Evolutionary conservation across 1,139 yeast genomes (phyloP), one percentile per base, ranked within the genome.

Genomic region (Hansenula anomala): DNA sequence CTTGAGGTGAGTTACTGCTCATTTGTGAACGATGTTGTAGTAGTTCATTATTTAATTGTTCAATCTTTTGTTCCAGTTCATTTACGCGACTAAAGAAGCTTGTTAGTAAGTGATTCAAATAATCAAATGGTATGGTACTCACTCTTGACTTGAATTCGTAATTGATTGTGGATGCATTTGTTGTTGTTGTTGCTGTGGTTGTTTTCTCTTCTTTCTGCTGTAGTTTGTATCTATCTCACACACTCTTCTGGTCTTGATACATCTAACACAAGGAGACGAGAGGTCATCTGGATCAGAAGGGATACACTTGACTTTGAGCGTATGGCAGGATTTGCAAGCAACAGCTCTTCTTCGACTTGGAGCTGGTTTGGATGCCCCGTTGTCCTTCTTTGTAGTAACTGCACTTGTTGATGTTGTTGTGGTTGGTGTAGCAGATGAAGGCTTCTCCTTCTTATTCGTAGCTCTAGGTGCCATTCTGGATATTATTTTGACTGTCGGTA

Each of bases 251-350:
- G 84, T 70, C 55, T 79, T 85, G 26, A 74, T 48, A 57, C 97
- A 89, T 36, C 96, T 69, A 9, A 73, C 63, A 60, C 97, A 89
- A 0, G 92, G 78, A 66, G 79, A 48, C 1, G 36, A 32, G 17
- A 46, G 28, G 34, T 76, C 70, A 13, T 62, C 49, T 0, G 73
- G 68, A 55, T 84, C 83, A 1, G 82, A 68, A 1, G 95, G 94
- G 12, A 83, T 78, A 58, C 96, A 88, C 48, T 82, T 80, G 27
- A 87, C 95, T 54, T 88, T 88, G 37, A 87, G 67, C 1, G 84
- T 59, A 53, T 88, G 95, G 57, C 96, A 88, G 39, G 81, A 73
- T 40, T 80, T 81, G 59, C 96, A 88, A 1, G 96, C 96, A 38
- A 73, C 73, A 2, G 78, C 57, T 33, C 75, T 49, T 35, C 75